phyloP scores from a whole-genome alignment of 2,329 filamentous ascomycete genomes.

The Penicillium brevicompactum region DNA sequence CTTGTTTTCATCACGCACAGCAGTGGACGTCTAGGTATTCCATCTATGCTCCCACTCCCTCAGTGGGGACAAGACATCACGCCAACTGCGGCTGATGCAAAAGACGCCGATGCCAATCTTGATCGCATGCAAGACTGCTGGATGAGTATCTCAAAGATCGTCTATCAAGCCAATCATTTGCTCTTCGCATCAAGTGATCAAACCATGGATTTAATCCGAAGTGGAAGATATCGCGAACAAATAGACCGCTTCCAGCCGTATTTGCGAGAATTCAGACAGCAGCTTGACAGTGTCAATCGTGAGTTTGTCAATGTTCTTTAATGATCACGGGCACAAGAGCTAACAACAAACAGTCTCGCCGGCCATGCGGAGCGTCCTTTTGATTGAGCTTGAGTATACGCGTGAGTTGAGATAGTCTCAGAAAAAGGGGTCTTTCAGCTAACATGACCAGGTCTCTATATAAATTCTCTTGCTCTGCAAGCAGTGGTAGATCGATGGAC shows the following conservation, averaged over 20 bases:
- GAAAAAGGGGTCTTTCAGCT: constrained; percentile 1
- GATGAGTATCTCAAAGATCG: constrained; percentile 89
- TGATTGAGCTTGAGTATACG: constrained; percentile 94
- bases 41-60: constrained; percentile 78
- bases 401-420: constrained; percentile 53
- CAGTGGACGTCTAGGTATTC: constrained; percentile 88
- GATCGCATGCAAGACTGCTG: constrained; percentile 76
- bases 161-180: constrained; percentile 86
- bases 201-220: constrained; percentile 86
- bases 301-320: constrained; percentile 17
- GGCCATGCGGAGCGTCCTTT: constrained; percentile 72
- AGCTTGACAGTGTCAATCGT: constrained; percentile 75
- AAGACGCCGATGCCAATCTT: constrained; percentile 43
- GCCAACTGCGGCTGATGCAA: constrained; percentile 30
- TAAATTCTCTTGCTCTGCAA: constrained; percentile 91
- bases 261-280: constrained; percentile 74
- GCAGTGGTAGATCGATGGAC: constrained; percentile 93
- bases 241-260: constrained; percentile 81
- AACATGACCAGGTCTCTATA: constrained; percentile 61
- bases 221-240: constrained; percentile 77
- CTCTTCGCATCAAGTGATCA: constrained; percentile 85
- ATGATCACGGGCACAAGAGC: constrained; percentile 1
- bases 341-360: constrained; percentile 50
- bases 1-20: constrained; percentile 91
- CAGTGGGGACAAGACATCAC: constrained; percentile 46